Conservation (phyloP, 140 eudicot species). For the Flaveria floridana region DNA sequence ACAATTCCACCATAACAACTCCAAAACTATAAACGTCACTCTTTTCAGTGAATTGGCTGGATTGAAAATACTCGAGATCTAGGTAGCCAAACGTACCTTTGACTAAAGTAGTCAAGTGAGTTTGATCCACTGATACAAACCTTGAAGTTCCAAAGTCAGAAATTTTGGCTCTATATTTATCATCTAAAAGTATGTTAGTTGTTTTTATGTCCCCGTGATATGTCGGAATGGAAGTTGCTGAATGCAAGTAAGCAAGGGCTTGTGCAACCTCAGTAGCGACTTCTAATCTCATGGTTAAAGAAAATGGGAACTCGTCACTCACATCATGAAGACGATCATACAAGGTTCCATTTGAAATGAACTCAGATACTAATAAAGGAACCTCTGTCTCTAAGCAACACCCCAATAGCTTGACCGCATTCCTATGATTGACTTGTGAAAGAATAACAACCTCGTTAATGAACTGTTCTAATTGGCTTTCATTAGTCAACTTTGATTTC, state of each 20-base stretch:
- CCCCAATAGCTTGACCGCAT: slow-evolving; percentile 4
- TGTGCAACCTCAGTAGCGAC: neutral
- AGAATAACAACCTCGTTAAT: slow-evolving; percentile 13
- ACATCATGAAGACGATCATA: slow-evolving; percentile 1
- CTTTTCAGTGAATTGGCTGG: slow-evolving; percentile 3
- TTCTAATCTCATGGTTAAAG: neutral
- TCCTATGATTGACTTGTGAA: slow-evolving; percentile 13
- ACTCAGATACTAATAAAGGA: neutral
- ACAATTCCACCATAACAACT: neutral
- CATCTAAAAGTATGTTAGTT: slow-evolving; percentile 11
- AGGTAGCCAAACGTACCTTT: slow-evolving; percentile 12
- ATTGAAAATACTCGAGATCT: slow-evolving; percentile 10
- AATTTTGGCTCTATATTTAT: neutral
- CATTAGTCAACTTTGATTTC: neutral
- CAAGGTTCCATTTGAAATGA: slow-evolving; percentile 4
- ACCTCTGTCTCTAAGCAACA: slow-evolving; percentile 11
- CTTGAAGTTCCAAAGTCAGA: slow-evolving; percentile 18
- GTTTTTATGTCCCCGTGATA: slow-evolving; percentile 10
- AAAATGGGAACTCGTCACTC: neutral
- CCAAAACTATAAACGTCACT: slow-evolving; percentile 9
- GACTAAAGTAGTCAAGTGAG: slow-evolving; percentile 8
- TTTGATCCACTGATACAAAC: slow-evolving; percentile 11
- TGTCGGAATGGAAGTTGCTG: neutral
- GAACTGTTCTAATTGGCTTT: slow-evolving; percentile 17
- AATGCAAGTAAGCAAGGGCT: slow-evolving; percentile 6